Evolutionary conservation across 495 filamentous ascomycete genomes (phyloP).

Genomic region (Neurospora sp.): DNA sequence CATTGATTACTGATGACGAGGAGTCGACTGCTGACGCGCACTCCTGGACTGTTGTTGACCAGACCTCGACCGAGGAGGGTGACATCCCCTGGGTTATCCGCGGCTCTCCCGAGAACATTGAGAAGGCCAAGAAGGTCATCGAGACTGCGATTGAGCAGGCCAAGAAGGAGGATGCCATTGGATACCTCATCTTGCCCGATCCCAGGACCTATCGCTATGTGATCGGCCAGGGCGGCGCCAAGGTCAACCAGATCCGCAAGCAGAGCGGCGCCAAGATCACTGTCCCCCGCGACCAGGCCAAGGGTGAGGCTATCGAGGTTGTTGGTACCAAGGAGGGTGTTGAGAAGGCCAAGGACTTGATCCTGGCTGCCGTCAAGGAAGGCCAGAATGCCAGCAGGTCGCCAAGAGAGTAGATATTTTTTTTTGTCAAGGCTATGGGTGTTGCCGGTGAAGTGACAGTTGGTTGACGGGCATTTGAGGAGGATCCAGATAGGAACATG

Average conservation of each 20-base stretch:
- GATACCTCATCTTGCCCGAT: constrained; percentile 84
- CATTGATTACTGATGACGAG: constrained; percentile 81
- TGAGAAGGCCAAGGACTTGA: constrained; percentile 80
- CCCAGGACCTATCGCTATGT: constrained; percentile 82
- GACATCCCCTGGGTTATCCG: constrained; percentile 88
- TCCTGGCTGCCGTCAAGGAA: constrained; percentile 67
- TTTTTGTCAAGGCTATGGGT: not conserved
- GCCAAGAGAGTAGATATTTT: not conserved
- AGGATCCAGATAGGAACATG: not conserved
- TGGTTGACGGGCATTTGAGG: not conserved
- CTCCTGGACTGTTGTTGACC: constrained; percentile 69
- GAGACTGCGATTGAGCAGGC: constrained; percentile 62
- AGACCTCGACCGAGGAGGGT: constrained; percentile 45
- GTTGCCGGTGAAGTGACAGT: not conserved
- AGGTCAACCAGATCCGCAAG: constrained; percentile 85
- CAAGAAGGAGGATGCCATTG: constrained; percentile 58
- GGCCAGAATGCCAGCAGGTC: constrained; percentile 19
- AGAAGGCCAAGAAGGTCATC: constrained; percentile 65
- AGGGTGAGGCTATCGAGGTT: constrained; percentile 80
- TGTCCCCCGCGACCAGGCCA: constrained; percentile 71
- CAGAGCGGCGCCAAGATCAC: constrained; percentile 88
- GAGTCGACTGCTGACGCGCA: constrained; percentile 49
- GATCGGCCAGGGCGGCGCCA: constrained; percentile 78
- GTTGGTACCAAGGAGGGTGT: constrained; percentile 66
- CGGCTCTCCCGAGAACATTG: constrained; percentile 63